Base-by-base conservation (phyloP, 805 yeast species). In the Starmerella stellata region DNA sequence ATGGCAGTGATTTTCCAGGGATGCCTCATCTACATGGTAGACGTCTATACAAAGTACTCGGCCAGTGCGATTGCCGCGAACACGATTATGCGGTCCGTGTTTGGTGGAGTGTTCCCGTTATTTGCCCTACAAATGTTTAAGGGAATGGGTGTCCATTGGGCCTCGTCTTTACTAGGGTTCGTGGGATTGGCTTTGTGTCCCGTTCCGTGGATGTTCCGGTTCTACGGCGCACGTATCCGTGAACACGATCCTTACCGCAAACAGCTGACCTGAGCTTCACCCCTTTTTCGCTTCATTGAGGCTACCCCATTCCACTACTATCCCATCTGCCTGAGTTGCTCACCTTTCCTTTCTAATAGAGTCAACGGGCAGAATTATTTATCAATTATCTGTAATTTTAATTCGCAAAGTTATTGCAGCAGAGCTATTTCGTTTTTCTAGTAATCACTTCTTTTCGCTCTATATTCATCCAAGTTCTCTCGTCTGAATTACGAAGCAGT, bases 21-120 rank as follows among this genome's bases (percentile, higher is more conserved):
- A 5, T 67, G 72, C 46, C 53, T 72, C 38, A 72, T 70, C 52
- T 74, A 74, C 48, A 57, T 74, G 41, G 69, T 74, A 34, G 80
- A 75, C 52, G 64, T 76, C 36, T 74, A 70, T 49, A 63, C 70
- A 19, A 55, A 61, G 37, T 66, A 63, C 47, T 69, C 78, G 4
- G 79, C 79, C 1, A 67, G 75, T 14, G 76, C 75, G 1, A 60
- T 72, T 40, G 76, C 79, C 3, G 76, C 74, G 8, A 70, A 71
- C 45, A 70, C 78, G 1, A 64, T 73, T 36, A 50, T 69, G 37
- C 61, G 79, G 50, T 69, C 75, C 2, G 53, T 68, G 3, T 63
- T 67, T 46, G 78, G 75, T 1, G 70, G 72, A 44, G 69, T 66
- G 2, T 74, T 74, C 61, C 78, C 79, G 30, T 60, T 78, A 37